These are phyloP conservation scores for Boletus pseudopeckii DNA, from an alignment of 768 basidiomycete species.

Conservation along the genomic window DNA sequence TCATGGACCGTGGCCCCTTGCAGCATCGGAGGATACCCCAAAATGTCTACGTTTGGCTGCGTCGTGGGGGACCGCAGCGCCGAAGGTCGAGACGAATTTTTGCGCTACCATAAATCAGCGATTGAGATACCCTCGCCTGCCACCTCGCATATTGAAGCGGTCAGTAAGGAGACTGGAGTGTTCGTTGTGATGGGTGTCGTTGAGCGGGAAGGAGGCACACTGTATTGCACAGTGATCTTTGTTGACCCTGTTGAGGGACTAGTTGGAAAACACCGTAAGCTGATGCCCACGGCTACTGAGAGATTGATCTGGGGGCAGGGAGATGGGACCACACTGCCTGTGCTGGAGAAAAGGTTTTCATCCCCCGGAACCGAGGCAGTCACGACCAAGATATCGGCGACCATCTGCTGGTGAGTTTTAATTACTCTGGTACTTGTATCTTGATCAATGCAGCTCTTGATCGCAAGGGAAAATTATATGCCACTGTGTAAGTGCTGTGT, in stretches of 20 bases:
- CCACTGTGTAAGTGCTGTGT: constrained; percentile 45
- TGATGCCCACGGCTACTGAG: constrained; percentile 60
- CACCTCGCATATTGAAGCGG: constrained; percentile 43
- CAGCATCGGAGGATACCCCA: constrained; percentile 60
- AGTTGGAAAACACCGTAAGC: constrained; percentile 61
- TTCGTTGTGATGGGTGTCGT: constrained; percentile 61
- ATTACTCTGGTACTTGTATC: neutral
- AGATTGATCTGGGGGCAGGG: constrained; percentile 63
- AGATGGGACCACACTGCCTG: constrained; percentile 51
- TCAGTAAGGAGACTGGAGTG: constrained; percentile 46
- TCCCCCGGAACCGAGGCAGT: constrained; percentile 22
- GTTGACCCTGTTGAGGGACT: constrained; percentile 50
- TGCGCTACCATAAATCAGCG: constrained; percentile 52
- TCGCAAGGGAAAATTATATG: constrained; percentile 70
- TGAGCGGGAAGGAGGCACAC: constrained; percentile 55
- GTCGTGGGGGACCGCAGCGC: constrained; percentile 47
- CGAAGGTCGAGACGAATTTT: constrained; percentile 56
- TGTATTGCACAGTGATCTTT: constrained; percentile 61
- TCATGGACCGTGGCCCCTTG: neutral
- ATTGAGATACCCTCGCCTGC: constrained; percentile 55
- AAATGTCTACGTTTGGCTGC: constrained; percentile 43
- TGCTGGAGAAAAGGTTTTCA: constrained; percentile 40
- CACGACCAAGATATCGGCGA: constrained; percentile 47
- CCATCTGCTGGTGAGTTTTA: constrained; percentile 53
- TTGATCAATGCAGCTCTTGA: neutral